phyloP scores from a whole-genome alignment of 2,329 filamentous ascomycete species.

The Aureobasidium mangrovei region DNA sequence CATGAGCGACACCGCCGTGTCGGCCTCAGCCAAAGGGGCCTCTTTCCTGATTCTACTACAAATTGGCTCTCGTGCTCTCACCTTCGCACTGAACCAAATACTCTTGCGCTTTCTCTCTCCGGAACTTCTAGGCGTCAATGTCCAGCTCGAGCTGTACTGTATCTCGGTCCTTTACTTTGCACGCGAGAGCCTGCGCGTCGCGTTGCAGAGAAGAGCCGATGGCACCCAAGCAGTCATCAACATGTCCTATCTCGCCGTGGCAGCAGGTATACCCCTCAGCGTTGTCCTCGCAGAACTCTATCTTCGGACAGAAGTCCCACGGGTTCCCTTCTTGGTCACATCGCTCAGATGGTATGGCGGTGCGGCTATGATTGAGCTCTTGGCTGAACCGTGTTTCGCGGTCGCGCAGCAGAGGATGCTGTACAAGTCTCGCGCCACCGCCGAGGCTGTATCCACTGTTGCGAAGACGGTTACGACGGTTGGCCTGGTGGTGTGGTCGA shows the following conservation, averaged over 20 bases:
- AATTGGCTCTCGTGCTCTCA: conserved; percentile 75
- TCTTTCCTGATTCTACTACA: conserved; percentile 83
- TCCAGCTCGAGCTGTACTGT: conserved; percentile 87
- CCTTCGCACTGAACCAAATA: conserved; percentile 85
- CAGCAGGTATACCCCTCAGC: conserved; percentile 58
- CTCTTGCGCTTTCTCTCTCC: conserved; percentile 83
- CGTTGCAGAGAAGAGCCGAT: conserved; percentile 62
- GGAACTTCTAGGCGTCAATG: conserved; percentile 70
- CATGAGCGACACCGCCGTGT: conserved; percentile 27
- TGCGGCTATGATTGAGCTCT: conserved; percentile 62
- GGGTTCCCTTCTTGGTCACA: conserved; percentile 55
- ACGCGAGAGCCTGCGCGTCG: conserved; percentile 82
- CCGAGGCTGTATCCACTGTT: conserved; percentile 77
- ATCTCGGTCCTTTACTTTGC: conserved; percentile 92
- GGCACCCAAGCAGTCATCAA: conserved; percentile 73
- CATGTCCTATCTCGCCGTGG: conserved; percentile 69
- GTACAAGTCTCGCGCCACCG: conserved; percentile 69
- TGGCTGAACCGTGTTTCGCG: conserved; percentile 82
- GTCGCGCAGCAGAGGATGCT: conserved; percentile 73
- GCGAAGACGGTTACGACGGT: conserved; percentile 69
- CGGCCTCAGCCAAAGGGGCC: conserved; percentile 57
- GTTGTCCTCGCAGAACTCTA: conserved; percentile 60
- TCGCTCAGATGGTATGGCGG: conserved; percentile 47
- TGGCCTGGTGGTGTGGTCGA: conserved; percentile 56
- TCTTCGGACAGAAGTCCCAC: conserved; percentile 42